Conservation (phyloP, 208 protist species). For the Tritrichomonas foetus region DNA sequence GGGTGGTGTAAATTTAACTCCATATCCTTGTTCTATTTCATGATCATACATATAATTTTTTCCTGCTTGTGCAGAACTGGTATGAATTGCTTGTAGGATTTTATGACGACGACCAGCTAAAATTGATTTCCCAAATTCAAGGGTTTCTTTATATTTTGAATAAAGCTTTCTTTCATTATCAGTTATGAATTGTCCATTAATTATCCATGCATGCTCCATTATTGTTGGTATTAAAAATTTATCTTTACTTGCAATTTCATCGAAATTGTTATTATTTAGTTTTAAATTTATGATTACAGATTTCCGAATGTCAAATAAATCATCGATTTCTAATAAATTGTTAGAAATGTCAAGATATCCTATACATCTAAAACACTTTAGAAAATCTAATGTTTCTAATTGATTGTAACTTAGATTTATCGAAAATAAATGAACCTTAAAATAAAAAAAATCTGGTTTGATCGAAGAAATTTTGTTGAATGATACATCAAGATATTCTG, state of each 20-base stretch:
- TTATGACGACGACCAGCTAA: neutral
- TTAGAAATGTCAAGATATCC: neutral
- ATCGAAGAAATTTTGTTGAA: neutral
- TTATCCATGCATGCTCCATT: neutral
- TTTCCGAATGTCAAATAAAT: neutral
- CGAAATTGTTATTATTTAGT: neutral
- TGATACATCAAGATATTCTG: neutral
- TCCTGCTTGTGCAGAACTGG: neutral
- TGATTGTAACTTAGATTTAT: neutral
- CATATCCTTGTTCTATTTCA: neutral
- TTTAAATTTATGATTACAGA: neutral
- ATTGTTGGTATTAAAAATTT: neutral
- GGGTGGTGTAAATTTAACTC: neutral
- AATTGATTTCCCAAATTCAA: slow-evolving; percentile 10
- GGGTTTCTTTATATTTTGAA: neutral
- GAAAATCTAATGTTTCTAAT: neutral
- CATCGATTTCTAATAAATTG: neutral
- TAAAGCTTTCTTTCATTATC: neutral
- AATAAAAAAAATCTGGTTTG: neutral
- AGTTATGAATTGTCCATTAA: neutral
- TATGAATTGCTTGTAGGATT: neutral
- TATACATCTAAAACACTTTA: neutral
- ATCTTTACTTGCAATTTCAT: neutral
- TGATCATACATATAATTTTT: neutral
- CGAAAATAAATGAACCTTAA: neutral